Evolutionary conservation across 1,284 basidiomycete genomes (phyloP), one percentile per base, ranked within the genome.

Genomic region (Irpex lacteus): DNA sequence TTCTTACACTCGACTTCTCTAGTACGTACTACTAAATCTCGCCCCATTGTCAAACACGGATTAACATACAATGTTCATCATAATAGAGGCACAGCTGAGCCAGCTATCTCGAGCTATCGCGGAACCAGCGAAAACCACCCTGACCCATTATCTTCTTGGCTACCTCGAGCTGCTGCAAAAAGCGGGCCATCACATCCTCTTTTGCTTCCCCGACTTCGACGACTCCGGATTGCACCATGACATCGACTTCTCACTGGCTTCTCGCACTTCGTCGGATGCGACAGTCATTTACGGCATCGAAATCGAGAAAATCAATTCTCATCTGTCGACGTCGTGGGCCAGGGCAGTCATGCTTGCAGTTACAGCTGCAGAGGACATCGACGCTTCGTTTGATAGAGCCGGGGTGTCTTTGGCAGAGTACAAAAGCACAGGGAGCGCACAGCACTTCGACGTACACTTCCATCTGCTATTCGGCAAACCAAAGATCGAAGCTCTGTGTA

Each of bases 151-250:
- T 60, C 62, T 72, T n/a, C 60, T 11, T 5, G 52, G 67, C 13
- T 74, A 74, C 65, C 69, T 75, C 47, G 61, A 67, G 13, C 64
- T 72, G 58, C 69, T 76, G 15, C 64, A 68, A 52, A 59, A 65
- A 44, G 71, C 74, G 2, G 74, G 74, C 4, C 66, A 73, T 62
- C 72, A 75, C 61, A 70, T 74, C 58, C 66, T 75, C 8, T 74
- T 71, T 65, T 73, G 72, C 6, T 70, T 75, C 13, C 74, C 74
- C 21, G 71, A 74, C 50, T 76, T 74, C 62, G 72, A 71, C 63
- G 71, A 73, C 52, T 67, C 68, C 55, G 52, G 60, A 2, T 53
- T 62, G 47, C 60, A 59, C 11, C 65, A 70, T 40, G 36, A 60
- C 18, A 70, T 76, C 63, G 70, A 76, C 63, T 74, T 68, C 63